Conservation (phyloP, 2,329 filamentous ascomycete genomes). For the Stemphylium lycopersici region DNA sequence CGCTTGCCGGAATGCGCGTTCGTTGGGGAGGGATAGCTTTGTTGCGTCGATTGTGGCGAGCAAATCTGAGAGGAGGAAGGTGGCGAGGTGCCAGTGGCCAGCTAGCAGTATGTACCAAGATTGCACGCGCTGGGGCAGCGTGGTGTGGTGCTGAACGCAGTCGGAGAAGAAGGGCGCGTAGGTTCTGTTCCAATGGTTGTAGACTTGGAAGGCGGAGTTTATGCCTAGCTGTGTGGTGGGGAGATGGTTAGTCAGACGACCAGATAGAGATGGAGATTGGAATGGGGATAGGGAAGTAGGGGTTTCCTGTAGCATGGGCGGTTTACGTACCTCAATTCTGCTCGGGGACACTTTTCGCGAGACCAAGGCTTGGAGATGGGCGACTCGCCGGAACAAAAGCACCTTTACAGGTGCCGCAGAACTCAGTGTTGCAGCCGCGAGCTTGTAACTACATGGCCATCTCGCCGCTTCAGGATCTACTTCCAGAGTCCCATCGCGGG, state of each 20-base stretch:
- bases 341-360: slow-evolving; percentile 1
- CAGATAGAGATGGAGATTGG: too few relatives aligned
- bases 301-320: too few relatives aligned
- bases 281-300: too few relatives aligned
- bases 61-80: slow-evolving; percentile 61
- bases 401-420: slow-evolving; percentile 14
- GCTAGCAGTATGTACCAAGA: slow-evolving; percentile 65
- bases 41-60: slow-evolving; percentile 57
- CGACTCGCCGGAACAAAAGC: slow-evolving; percentile 7
- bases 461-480: slow-evolving; percentile 2
- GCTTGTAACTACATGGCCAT: slow-evolving; percentile 15
- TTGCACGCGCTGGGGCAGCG: slow-evolving; percentile 59
- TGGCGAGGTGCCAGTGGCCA: slow-evolving; percentile 64
- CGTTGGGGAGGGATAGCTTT: slow-evolving; percentile 47
- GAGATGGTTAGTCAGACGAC: slow-evolving; percentile 37
- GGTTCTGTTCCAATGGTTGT: slow-evolving; percentile 61
- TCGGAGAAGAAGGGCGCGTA: slow-evolving; percentile 62
- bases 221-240: slow-evolving; percentile 52
- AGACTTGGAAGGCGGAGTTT: slow-evolving; percentile 56
- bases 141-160: slow-evolving; percentile 57
- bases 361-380: slow-evolving; percentile 7
- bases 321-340: slow-evolving; percentile 10
- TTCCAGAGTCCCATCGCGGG: neutral
- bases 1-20: slow-evolving; percentile 53
- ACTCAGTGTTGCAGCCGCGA: slow-evolving; percentile 12